Evolutionary conservation across 1,139 yeast genomes (phyloP).

Genomic region (Saccharomyces hybrid): DNA sequence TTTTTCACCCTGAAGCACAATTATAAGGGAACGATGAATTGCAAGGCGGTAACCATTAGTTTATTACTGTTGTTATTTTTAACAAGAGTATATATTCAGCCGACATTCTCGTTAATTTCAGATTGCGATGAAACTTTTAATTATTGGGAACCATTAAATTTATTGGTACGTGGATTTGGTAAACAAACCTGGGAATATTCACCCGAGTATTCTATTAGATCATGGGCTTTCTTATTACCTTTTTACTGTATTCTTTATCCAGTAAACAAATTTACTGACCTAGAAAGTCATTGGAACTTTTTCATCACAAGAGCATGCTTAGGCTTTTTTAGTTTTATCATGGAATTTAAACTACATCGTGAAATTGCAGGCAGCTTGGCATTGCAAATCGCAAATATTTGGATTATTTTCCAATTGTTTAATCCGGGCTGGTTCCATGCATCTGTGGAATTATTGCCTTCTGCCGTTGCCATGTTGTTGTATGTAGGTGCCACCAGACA

Average conservation of each 20-base stretch:
- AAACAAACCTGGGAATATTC: constrained; percentile 97
- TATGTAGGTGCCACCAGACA: constrained; percentile 44
- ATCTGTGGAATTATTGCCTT: constrained; percentile 74
- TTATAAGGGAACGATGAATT: neutral
- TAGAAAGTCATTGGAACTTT: constrained; percentile 30
- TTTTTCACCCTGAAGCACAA: neutral
- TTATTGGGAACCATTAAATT: constrained; percentile 89
- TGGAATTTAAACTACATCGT: constrained; percentile 22
- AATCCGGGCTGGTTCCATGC: constrained; percentile 65
- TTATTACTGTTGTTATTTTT: constrained; percentile 14
- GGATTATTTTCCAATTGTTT: constrained; percentile 29
- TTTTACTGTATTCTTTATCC: constrained; percentile 40
- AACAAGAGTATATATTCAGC: constrained; percentile 25
- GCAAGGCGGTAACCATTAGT: neutral
- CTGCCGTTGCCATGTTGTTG: constrained; percentile 72
- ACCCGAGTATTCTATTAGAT: constrained; percentile 79
- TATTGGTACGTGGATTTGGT: constrained; percentile 72
- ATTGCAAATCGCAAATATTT: constrained; percentile 35
- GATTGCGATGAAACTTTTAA: constrained; percentile 88
- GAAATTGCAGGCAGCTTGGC: constrained; percentile 23
- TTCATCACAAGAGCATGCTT: constrained; percentile 50
- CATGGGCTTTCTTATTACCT: constrained; percentile 69
- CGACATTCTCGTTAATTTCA: constrained; percentile 40
- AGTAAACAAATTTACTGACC: constrained; percentile 22
- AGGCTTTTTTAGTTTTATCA: constrained; percentile 41